These are phyloP conservation scores for Eimeria tenella DNA, from an alignment of 169 alveolate species.

Conservation along the genomic window DNA sequence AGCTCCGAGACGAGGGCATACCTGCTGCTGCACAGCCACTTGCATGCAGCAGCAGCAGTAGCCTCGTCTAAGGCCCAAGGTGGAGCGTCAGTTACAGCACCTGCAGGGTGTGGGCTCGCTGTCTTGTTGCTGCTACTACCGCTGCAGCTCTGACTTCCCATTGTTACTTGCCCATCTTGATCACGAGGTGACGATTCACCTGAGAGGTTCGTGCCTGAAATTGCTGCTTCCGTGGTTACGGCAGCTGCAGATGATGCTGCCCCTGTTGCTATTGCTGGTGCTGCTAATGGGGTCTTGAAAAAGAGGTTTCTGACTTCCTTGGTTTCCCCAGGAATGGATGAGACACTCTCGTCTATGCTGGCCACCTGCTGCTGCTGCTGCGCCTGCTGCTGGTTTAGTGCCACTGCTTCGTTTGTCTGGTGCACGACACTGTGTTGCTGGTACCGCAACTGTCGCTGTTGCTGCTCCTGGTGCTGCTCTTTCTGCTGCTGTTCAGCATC, in stretches of 20 bases:
- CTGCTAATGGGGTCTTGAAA: not conserved
- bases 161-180: not conserved
- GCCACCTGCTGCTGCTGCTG: constrained; percentile 16
- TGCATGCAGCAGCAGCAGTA: constrained; percentile 54
- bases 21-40: constrained; percentile 63
- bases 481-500: constrained; percentile 41
- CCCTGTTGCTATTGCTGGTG: not conserved
- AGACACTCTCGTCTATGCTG: not conserved
- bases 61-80: constrained; percentile 47
- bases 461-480: constrained; percentile 24
- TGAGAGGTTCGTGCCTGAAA: not conserved
- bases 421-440: not conserved
- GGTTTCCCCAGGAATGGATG: not conserved
- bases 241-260: not conserved
- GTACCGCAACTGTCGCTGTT: not conserved
- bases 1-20: constrained; percentile 45
- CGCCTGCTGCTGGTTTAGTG: not conserved
- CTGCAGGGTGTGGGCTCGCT: not conserved
- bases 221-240: not conserved
- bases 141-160: constrained; percentile 3
- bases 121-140: constrained; percentile 7
- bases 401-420: not conserved
- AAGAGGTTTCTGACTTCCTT: not conserved
- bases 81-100: not conserved
- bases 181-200: not conserved